Evolutionary conservation across 106 monocot genomes (phyloP).

Genomic region (Cymbidium sinense): DNA sequence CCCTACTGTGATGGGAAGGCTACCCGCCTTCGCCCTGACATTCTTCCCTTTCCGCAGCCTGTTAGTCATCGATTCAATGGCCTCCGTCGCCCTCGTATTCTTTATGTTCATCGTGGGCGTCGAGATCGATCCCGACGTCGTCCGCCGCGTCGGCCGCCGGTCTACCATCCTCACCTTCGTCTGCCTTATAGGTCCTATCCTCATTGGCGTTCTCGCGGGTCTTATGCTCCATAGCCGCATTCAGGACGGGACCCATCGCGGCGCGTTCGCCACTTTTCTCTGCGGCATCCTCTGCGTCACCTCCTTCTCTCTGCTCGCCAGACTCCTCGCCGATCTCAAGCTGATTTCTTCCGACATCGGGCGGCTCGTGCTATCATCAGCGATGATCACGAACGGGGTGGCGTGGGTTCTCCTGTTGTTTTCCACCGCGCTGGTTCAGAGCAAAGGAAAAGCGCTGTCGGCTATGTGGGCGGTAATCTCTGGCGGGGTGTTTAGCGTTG

Average conservation of each 20-base stretch:
- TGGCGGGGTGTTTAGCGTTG: constrained; percentile 17
- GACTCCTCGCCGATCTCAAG: constrained; percentile 25
- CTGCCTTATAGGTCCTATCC: constrained; percentile 25
- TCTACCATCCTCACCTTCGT: constrained; percentile 1
- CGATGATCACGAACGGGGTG: constrained; percentile 23
- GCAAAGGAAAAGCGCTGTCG: neutral
- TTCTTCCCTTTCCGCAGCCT: constrained; percentile 15
- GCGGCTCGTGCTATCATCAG: constrained; percentile 22
- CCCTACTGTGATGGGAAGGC: constrained; percentile 8
- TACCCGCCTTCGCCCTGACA: neutral
- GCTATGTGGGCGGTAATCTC: constrained; percentile 23
- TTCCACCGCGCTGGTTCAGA: constrained; percentile 23
- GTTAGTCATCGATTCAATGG: constrained; percentile 16
- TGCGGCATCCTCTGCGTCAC: constrained; percentile 19
- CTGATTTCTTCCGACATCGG: constrained; percentile 16
- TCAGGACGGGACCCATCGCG: neutral
- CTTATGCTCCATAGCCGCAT: constrained; percentile 13
- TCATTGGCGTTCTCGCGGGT: constrained; percentile 10
- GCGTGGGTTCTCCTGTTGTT: constrained; percentile 40
- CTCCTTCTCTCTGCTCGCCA: constrained; percentile 29
- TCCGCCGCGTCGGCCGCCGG: constrained; percentile 3
- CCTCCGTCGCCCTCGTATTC: constrained; percentile 21
- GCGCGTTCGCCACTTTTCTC: constrained; percentile 15
- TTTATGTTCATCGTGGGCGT: constrained; percentile 21
- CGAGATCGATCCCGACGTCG: constrained; percentile 9